Conservation (phyloP, 2,329 filamentous ascomycete genomes). For the Spiromastix sp. region DNA sequence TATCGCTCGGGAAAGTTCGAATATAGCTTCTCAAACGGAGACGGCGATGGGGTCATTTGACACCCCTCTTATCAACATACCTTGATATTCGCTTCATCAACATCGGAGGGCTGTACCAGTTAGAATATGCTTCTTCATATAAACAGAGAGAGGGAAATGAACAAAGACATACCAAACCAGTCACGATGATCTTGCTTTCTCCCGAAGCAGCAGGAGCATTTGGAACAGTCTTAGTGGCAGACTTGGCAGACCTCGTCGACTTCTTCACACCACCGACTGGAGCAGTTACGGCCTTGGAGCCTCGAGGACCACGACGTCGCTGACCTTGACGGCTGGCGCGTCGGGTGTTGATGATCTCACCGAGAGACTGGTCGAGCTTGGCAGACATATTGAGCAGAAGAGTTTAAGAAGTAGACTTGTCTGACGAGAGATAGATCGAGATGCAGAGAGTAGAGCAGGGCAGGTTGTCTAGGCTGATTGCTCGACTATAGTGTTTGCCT, state of each 20-base stretch:
- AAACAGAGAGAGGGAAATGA: slow-evolving; percentile 3
- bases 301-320: slow-evolving; percentile 28
- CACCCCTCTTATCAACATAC: slow-evolving; percentile 90
- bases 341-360: slow-evolving; percentile 85
- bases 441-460: slow-evolving; percentile 8
- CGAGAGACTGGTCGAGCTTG: slow-evolving; percentile 94
- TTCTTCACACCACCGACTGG: slow-evolving; percentile 84
- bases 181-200: slow-evolving; percentile 96
- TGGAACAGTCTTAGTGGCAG: slow-evolving; percentile 44
- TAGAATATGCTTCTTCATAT: slow-evolving; percentile 30
- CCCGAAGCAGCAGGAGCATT: slow-evolving; percentile 53
- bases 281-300: slow-evolving; percentile 41
- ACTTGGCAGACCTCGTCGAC: slow-evolving; percentile 44
- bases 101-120: slow-evolving; percentile 73
- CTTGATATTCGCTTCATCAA: slow-evolving; percentile 97
- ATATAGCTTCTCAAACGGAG: slow-evolving; percentile 31
- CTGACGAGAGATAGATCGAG: slow-evolving; percentile 6
- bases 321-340: slow-evolving; percentile 42
- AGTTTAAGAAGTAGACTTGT: background rate
- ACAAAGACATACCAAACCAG: slow-evolving; percentile 72
- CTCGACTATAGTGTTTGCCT: no score
- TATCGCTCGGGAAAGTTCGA: no score
- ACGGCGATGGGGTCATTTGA: slow-evolving; percentile 64
- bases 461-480: no score
- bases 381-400: slow-evolving; percentile 62